Percentiles rank a stretch among this genome's conserved stretches.
Conservation (phyloP, 257 asterid genomes). For the Jasminum sambac region DNA sequence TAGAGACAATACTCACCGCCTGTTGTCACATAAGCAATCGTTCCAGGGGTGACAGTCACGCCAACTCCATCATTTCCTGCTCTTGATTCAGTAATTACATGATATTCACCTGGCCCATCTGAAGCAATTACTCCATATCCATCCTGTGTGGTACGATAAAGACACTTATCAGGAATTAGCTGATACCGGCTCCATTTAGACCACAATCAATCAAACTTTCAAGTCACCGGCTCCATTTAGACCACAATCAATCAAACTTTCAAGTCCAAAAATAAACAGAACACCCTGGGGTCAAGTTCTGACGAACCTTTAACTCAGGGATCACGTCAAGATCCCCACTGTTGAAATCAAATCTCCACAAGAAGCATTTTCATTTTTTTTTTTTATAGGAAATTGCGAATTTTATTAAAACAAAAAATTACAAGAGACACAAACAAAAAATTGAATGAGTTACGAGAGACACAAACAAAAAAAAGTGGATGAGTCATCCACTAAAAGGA, state of each 20-base stretch:
- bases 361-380: background rate
- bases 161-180: background rate
- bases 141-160: constrained; percentile 43
- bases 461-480: no score
- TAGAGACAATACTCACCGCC: constrained; percentile 60
- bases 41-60: constrained; percentile 68
- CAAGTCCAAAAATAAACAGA: background rate
- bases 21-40: constrained; percentile 86
- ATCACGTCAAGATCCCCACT: background rate
- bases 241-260: background rate
- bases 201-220: background rate
- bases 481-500: no score
- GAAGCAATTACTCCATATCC: constrained; percentile 94
- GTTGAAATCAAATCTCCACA: background rate
- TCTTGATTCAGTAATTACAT: constrained; percentile 86
- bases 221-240: background rate
- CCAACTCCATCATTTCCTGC: constrained; percentile 92
- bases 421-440: no score
- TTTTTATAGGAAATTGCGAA: no score
- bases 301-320: background rate
- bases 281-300: background rate
- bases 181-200: background rate
- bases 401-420: no score
- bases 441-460: no score
- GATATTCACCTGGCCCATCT: constrained; percentile 91